These are phyloP conservation scores for Sechiopsis laciniata DNA, from an alignment of 306 rosid genomes.

Conservation along the genomic window DNA sequence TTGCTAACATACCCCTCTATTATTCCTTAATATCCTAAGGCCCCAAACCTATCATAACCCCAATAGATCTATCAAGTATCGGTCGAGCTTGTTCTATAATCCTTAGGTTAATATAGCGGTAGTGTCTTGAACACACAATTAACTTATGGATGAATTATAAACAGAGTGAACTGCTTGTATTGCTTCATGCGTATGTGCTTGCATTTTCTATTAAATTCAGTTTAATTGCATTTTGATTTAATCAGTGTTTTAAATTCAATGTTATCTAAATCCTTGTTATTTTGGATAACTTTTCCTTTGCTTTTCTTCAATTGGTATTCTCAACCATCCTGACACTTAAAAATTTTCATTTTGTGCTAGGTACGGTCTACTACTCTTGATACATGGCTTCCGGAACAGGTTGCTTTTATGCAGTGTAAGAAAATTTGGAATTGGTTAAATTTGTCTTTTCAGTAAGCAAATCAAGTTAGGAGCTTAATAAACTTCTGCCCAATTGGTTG, in stretches of 20 bases:
- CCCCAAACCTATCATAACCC: too few relatives aligned
- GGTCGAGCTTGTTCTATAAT: not conserved
- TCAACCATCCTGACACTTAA: not conserved
- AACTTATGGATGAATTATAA: not conserved
- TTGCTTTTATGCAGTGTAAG: slow-evolving; percentile 89
- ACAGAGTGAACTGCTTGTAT: not conserved
- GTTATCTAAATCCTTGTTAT: not conserved
- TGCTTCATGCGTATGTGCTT: not conserved
- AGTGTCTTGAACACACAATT: not conserved
- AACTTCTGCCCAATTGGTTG: not conserved
- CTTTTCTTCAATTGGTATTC: not conserved
- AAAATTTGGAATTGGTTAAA: not conserved
- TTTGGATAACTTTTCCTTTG: not conserved
- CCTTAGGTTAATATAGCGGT: too few relatives aligned
- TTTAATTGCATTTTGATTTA: not conserved
- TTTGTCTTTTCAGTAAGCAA: not conserved
- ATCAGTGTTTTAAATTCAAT: not conserved
- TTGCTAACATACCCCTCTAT: too few relatives aligned
- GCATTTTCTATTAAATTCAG: slow-evolving; percentile 9
- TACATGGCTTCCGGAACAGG: slow-evolving; percentile 94
- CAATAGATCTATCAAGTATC: not conserved
- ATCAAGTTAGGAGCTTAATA: not conserved
- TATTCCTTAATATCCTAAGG: too few relatives aligned
- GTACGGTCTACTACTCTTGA: slow-evolving; percentile 90
- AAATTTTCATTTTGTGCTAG: slow-evolving; percentile 40